phyloP scores from a whole-genome alignment of 148 eudicot genomes.

The Tetragonia tetragonoides region DNA sequence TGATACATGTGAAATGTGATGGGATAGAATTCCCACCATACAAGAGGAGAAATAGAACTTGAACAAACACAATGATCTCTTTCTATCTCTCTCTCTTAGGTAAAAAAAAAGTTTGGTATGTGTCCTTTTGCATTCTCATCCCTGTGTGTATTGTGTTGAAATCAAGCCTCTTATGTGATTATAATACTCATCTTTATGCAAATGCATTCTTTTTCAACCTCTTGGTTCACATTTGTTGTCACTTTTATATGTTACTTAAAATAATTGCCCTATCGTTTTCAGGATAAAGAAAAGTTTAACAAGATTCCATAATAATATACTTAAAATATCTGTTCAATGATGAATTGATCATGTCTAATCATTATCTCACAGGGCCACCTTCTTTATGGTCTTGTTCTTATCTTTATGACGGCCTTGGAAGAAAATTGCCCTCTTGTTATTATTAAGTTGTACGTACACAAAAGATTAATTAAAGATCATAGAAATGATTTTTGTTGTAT shows the following conservation, averaged over 20 bases:
- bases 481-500: background rate
- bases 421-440: too few species aligned
- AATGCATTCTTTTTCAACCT: background rate
- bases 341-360: background rate
- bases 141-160: background rate
- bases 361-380: conserved; percentile 21
- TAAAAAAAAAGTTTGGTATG: background rate
- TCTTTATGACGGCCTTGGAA: background rate
- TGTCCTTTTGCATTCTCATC: background rate
- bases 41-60: background rate
- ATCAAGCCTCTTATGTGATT: background rate
- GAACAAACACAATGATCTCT: background rate
- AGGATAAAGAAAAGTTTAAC: too few species aligned
- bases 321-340: background rate
- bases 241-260: too few species aligned
- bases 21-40: background rate
- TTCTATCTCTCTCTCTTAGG: background rate
- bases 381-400: conserved; percentile 20
- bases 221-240: too few species aligned
- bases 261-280: too few species aligned
- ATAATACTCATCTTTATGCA: background rate
- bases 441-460: background rate
- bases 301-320: too few species aligned
- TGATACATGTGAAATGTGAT: conserved; percentile 5
- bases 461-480: background rate